Evolutionary conservation across 768 basidiomycete species (phyloP).

Genomic region (Pulveroboletus frians): DNA sequence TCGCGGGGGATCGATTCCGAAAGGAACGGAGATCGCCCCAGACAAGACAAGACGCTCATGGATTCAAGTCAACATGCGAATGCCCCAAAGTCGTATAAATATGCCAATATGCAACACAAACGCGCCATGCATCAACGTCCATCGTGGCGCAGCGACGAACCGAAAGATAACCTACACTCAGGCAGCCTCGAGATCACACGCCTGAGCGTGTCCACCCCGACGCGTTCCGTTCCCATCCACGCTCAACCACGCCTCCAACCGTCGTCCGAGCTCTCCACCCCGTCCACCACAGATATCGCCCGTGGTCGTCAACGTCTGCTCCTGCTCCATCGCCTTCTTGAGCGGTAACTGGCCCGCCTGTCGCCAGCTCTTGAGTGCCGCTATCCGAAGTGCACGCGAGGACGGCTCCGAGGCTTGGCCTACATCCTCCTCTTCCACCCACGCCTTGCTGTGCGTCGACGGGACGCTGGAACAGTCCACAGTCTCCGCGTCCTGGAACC

Average conservation of each 20-base stretch:
- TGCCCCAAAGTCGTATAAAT: no score
- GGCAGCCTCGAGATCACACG: conserved; percentile 3
- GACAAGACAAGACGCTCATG: no score
- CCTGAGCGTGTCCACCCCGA: conserved; percentile 9
- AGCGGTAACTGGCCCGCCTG: conserved; percentile 47
- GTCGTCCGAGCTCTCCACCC: conserved; percentile 70
- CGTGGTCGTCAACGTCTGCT: conserved; percentile 63
- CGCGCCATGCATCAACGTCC: no score
- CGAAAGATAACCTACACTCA: no score
- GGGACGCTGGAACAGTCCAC: conserved; percentile 18
- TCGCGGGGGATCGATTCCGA: no score
- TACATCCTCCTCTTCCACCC: neutral
- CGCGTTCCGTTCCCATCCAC: conserved; percentile 28
- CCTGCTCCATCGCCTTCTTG: conserved; percentile 58
- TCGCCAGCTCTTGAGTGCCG: conserved; percentile 30
- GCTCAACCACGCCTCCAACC: conserved; percentile 71
- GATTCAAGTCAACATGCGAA: no score
- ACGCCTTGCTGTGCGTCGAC: neutral
- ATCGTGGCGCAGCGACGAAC: no score
- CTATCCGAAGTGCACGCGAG: conserved; percentile 19
- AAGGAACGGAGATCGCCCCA: no score
- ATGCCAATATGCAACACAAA: no score
- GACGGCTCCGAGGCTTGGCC: conserved; percentile 11
- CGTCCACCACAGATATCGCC: conserved; percentile 78
- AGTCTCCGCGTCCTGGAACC: conserved; percentile 47